Conservation (phyloP, 2,329 filamentous ascomycete species). For the Fusarium sp. region DNA sequence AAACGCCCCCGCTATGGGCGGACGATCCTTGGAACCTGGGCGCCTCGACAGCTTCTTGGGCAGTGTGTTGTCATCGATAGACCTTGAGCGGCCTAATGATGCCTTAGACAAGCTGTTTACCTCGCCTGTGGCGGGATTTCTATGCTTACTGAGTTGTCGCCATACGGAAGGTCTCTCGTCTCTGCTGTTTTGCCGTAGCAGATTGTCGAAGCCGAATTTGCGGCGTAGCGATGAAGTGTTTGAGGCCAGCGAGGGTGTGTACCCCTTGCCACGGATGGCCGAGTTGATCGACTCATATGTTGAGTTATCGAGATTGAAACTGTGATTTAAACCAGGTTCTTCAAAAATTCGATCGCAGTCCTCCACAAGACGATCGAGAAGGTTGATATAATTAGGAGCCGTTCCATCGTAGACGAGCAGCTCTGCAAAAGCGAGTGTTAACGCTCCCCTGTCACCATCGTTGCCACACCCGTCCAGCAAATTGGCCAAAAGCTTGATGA, state of each 20-base stretch:
- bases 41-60: constrained; percentile 52
- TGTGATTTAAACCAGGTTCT: constrained; percentile 58
- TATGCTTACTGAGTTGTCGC: constrained; percentile 87
- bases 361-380: constrained; percentile 88
- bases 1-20: constrained; percentile 69
- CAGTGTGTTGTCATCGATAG: constrained; percentile 74
- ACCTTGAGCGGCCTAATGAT: constrained; percentile 75
- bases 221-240: constrained; percentile 87
- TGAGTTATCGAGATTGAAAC: constrained; percentile 51
- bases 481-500: constrained; percentile 87
- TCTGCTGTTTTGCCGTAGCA: constrained; percentile 83
- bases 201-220: constrained; percentile 81
- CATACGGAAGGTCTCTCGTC: constrained; percentile 81
- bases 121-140: constrained; percentile 68
- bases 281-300: constrained; percentile 69
- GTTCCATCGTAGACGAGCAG: constrained; percentile 81
- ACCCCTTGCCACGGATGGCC: constrained; percentile 64
- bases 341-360: constrained; percentile 92
- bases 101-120: constrained; percentile 72
- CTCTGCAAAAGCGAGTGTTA: constrained; percentile 90
- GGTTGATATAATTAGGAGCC: constrained; percentile 84
- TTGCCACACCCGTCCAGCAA: constrained; percentile 90
- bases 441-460: constrained; percentile 86
- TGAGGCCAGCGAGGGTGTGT: constrained; percentile 80
- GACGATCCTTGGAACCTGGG: constrained; percentile 67